These are phyloP conservation scores for Pistacia vera DNA, from an alignment of 345 rosid species.

Conservation along the genomic window DNA sequence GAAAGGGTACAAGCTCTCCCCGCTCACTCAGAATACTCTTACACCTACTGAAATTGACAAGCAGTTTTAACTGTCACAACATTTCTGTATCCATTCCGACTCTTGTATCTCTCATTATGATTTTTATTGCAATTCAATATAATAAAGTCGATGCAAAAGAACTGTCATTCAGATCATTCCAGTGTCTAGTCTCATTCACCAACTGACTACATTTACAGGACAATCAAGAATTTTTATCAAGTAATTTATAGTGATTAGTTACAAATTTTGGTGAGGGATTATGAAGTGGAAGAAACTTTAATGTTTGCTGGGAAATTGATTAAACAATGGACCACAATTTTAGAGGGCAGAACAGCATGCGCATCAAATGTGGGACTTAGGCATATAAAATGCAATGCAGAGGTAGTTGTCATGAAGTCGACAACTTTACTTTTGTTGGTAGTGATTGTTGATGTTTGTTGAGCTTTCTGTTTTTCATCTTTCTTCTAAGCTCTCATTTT, in stretches of 20 bases:
- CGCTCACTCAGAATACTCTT: background rate
- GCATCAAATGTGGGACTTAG: conserved; percentile 33
- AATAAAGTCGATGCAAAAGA: conserved; percentile 6
- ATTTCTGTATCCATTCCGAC: background rate
- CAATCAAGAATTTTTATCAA: no score
- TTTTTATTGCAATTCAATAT: background rate
- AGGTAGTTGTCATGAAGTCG: conserved; percentile 7
- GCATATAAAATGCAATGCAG: background rate
- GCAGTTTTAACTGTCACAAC: background rate
- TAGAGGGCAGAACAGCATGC: conserved; percentile 14
- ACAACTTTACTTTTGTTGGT: conserved; percentile 22
- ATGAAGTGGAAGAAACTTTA: no score
- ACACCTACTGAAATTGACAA: background rate
- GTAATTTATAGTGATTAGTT: no score
- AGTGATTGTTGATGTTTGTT: conserved; percentile 19
- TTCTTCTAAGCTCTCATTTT: background rate
- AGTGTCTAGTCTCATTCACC: conserved; percentile 16
- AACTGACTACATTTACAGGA: background rate
- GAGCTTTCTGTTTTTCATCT: background rate
- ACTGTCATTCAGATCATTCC: conserved; percentile 11
- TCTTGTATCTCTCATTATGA: background rate
- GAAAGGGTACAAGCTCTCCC: background rate
- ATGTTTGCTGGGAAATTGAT: background rate
- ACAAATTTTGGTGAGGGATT: no score
- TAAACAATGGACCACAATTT: background rate